Percentiles rank a stretch among this genome's conserved stretches.
These are phyloP conservation scores for Cladosporium sp. DNA, from an alignment of 2,329 filamentous ascomycete species.

Conservation along the genomic window DNA sequence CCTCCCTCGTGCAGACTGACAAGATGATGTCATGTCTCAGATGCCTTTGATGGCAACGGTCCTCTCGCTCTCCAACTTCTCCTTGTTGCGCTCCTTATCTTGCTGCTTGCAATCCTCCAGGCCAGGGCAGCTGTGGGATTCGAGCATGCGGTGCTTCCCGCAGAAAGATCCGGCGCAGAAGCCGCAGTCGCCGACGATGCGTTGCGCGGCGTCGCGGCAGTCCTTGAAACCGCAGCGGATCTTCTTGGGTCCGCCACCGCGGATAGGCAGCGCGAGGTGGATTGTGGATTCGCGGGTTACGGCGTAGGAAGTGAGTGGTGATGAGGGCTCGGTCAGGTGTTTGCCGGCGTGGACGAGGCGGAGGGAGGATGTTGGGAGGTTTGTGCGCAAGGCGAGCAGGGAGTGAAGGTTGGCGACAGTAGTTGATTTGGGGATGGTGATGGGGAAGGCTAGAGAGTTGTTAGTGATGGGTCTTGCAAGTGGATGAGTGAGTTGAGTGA, in stretches of 20 bases:
- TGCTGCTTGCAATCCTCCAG: slow-evolving; percentile 98
- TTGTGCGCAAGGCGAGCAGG: slow-evolving; percentile 56
- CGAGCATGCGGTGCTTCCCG: slow-evolving; percentile 87
- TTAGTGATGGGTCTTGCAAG: slow-evolving; percentile 11
- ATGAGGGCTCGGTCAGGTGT: slow-evolving; percentile 44
- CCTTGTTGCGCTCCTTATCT: slow-evolving; percentile 87
- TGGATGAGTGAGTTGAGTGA: slow-evolving; percentile 17
- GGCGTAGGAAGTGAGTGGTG: slow-evolving; percentile 45
- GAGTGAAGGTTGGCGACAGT: slow-evolving; percentile 53
- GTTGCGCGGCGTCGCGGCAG: slow-evolving; percentile 81
- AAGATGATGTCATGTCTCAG: slow-evolving; percentile 35
- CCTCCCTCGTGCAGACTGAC: too few relatives aligned
- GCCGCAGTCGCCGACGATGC: slow-evolving; percentile 91
- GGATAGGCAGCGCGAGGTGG: slow-evolving; percentile 54
- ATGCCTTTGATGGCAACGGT: slow-evolving; percentile 92
- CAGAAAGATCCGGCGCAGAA: slow-evolving; percentile 95
- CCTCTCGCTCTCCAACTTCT: slow-evolving; percentile 85
- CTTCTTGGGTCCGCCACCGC: slow-evolving; percentile 64
- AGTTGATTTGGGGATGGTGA: slow-evolving; percentile 52
- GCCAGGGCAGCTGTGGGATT: slow-evolving; percentile 89
- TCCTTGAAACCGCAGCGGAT: slow-evolving; percentile 83
- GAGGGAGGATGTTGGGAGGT: slow-evolving; percentile 47
- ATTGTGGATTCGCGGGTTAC: slow-evolving; percentile 49
- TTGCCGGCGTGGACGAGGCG: slow-evolving; percentile 57
- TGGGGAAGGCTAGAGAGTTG: slow-evolving; percentile 48